phyloP scores from a whole-genome alignment of 2,329 filamentous ascomycete genomes.

The Exophiala aquamarina region DNA sequence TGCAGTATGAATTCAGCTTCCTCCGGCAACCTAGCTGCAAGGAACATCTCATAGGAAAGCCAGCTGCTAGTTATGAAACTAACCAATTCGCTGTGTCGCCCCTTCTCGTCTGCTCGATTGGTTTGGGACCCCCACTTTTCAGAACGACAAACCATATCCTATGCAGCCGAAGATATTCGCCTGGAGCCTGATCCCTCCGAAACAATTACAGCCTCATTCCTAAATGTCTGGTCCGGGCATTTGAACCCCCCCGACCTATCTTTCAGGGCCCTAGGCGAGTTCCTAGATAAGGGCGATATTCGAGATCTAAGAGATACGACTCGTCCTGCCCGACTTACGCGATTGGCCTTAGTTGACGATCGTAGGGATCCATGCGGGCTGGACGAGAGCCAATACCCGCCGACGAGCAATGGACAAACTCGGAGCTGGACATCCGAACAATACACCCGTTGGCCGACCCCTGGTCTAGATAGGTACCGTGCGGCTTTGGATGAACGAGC shows the following conservation, averaged over 20 bases:
- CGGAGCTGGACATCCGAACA: neutral
- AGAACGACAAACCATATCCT: neutral
- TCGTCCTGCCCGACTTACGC: neutral
- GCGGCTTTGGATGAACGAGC: neutral
- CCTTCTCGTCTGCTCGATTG: too few relatives aligned
- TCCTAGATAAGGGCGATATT: too few relatives aligned
- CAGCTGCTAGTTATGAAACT: too few relatives aligned
- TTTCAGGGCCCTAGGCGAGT: neutral
- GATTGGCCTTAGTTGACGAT: neutral
- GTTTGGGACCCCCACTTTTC: too few relatives aligned
- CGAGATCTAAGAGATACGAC: neutral
- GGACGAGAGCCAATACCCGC: too few relatives aligned
- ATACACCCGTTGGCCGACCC: neutral
- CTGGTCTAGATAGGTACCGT: neutral
- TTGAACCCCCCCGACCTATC: neutral
- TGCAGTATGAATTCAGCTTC: too few relatives aligned
- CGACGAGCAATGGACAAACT: neutral
- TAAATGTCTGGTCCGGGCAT: neutral
- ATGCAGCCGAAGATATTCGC: neutral
- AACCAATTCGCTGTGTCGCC: too few relatives aligned
- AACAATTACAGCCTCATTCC: constrained; percentile 4
- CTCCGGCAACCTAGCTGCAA: too few relatives aligned
- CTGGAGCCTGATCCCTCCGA: neutral
- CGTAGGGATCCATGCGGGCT: neutral
- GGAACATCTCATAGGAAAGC: too few relatives aligned